Evolutionary conservation across 768 basidiomycete species (phyloP), one percentile per base, ranked within the genome.

Genomic region (Asterophora parasitica): DNA sequence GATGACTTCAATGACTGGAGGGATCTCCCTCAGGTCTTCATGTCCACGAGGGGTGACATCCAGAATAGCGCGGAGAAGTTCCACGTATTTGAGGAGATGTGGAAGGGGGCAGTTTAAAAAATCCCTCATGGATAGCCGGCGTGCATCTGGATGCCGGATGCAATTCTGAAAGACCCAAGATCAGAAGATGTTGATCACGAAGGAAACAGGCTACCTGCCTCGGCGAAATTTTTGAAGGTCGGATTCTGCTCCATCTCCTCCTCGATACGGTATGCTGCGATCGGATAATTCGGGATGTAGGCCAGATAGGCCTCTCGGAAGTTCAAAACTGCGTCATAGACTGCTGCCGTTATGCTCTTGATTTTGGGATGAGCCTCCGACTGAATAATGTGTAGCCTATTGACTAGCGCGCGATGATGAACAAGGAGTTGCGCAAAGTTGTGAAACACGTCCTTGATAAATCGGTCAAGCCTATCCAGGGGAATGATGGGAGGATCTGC

Each of bases 251-350:
- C 83, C 71, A 85, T 80, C 70, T 96, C 95, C 30, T 92, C 85
- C 41, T 91, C 88, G 47, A 97, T 85, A 32, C 87, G 72, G 61
- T 88, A 89, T 4, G 85, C 85, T 0, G 94, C 94, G 36, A 92
- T 88, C 1, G 95, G 94, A 67, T 93, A 91, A 70, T 94, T 86
- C 12, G 89, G 81, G 54, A 92, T 81, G 58, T 96, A 98, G 49
- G 91, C 86, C 74, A 94, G 80, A 63, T 99, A 99, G 13, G 88
- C 85, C 43, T 90, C 87, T 2, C 91, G 79, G 73, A 96, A 97
- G 58, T 95, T 90, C 49, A 97, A 74, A 3, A 92, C 91, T 1
- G 92, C 89, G 57, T 91, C 83, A 43, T 91, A 81, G 43, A 97
- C 77, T 1, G 91, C 76, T 20, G 89, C 92, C 1, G 92, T 93